Conservation (phyloP, 2,329 filamentous ascomycete genomes). For the Thelonectria olida region DNA sequence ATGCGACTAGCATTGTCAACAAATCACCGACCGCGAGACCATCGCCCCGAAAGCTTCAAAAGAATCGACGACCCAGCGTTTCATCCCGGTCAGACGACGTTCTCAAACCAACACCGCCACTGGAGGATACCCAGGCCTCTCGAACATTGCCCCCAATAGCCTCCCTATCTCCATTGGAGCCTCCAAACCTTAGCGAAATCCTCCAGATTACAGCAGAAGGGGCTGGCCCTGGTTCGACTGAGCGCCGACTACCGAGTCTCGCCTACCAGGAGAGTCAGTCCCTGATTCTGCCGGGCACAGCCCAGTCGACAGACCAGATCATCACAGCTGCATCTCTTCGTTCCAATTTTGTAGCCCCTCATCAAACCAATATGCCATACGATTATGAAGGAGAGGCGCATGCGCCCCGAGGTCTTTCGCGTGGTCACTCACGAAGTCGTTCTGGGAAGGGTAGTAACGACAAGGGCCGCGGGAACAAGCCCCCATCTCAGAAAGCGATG, state of each 20-base stretch:
- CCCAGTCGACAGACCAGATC: constrained; percentile 26
- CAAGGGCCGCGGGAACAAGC: constrained; percentile 47
- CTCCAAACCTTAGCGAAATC: constrained; percentile 32
- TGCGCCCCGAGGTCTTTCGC: constrained; percentile 43
- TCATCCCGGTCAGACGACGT: constrained; percentile 30
- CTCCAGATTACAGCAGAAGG: constrained; percentile 33
- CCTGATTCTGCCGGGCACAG: constrained; percentile 29
- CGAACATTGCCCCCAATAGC: constrained; percentile 38
- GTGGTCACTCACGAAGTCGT: constrained; percentile 45
- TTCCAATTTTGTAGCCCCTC: constrained; percentile 18
- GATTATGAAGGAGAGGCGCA: constrained; percentile 43
- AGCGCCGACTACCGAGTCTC: constrained; percentile 35
- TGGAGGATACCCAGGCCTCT: constrained; percentile 25
- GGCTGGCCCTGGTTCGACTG: constrained; percentile 40
- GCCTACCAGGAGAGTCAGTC: constrained; percentile 41
- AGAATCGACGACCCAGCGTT: constrained; percentile 45
- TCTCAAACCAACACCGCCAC: constrained; percentile 9
- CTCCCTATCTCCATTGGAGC: constrained; percentile 37
- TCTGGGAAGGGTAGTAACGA: constrained; percentile 47
- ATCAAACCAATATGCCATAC: constrained; percentile 41
- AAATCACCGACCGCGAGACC: constrained; percentile 41
- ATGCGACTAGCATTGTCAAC: constrained; percentile 48
- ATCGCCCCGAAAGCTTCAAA: constrained; percentile 51
- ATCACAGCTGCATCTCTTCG: constrained; percentile 29
- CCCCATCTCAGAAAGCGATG: constrained; percentile 91